Evolutionary conservation across 495 filamentous ascomycete genomes (phyloP), one percentile per base, ranked within the genome.

Genomic region (Beverwykella pulmonaria): DNA sequence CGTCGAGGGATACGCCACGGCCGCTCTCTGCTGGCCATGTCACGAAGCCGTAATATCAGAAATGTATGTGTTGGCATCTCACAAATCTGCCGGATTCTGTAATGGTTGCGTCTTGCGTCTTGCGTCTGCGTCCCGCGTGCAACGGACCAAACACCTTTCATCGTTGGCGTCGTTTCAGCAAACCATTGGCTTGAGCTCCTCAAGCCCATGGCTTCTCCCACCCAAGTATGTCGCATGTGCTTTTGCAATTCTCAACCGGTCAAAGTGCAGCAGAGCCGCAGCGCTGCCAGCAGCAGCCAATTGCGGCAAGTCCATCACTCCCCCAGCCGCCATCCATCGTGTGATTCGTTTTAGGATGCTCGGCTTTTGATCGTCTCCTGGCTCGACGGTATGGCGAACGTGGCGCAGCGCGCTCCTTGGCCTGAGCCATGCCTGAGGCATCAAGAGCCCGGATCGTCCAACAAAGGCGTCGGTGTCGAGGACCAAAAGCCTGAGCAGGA

Each of bases 251-350:
- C 52, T 36, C 25, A 56, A 59, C 54, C 63, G 53, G 64, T 63
- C 59, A 66, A 71, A n/a, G n/a, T 36, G 62, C 59, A 59, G 41
- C 60, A 62, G 68, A 64, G 57, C 64, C 63, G 68, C 63, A 67
- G n/a, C n/a, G n/a, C n/a, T n/a, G n/a, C n/a, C n/a, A n/a, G 26
- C 39, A 67, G 7, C 20, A n/a, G 48, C 41, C 50, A 26, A 52
- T 29, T 54, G 22, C 48, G 17, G 47, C 48, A 65, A 63, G 44
- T 64, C 47, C 36, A 25, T 61, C 36, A 20, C 29, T 30, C 17
- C 22, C n/a, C 52, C 46, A n/a, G 59, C 63, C 41, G 48, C 55
- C 55, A 44, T 39, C 20, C 55, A 27, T 59, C 57, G 34, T 52
- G 57, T 49, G 19, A 20, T 49, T 30, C 29, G 39, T 15, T 32